A percentile compares a stretch with the other conserved stretches of the same genome.
phyloP scores from a whole-genome alignment of 129 eudicot genomes.

The Flaveria brownii region DNA sequence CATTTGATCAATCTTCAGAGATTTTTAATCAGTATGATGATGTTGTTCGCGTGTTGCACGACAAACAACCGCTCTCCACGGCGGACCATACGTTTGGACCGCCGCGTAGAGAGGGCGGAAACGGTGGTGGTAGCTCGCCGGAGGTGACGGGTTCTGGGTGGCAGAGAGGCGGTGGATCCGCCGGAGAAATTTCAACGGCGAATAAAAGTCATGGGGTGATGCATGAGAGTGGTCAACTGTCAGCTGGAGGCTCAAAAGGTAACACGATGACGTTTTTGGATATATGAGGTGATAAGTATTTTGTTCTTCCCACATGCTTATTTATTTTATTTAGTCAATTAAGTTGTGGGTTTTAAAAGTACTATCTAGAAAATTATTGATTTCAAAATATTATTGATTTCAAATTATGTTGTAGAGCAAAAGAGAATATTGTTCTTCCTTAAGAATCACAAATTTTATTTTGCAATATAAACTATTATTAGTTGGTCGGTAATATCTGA shows the following conservation, averaged over 20 bases:
- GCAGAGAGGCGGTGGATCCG: slow-evolving; percentile 15
- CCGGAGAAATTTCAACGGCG: not conserved
- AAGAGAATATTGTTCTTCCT: not conserved
- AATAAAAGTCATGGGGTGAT: slow-evolving; percentile 22
- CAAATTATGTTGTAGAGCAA: not conserved
- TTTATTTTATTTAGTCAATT: not conserved
- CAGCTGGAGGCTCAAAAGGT: slow-evolving; percentile 34
- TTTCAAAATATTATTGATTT: not conserved
- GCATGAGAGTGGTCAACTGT: slow-evolving; percentile 28
- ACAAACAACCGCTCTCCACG: slow-evolving; percentile 5
- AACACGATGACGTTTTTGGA: not conserved
- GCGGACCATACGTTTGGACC: not conserved
- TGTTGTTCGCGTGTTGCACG: slow-evolving; percentile 27
- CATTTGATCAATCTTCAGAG: slow-evolving; percentile 17
- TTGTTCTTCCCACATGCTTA: slow-evolving; percentile 14
- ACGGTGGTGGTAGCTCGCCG: slow-evolving; percentile 16
- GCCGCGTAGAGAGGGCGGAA: not conserved
- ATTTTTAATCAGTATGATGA: slow-evolving; percentile 18
- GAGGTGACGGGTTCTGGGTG: slow-evolving; percentile 5
- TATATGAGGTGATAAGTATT: not conserved
- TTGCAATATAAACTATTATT: no score
- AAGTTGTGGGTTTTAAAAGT: not conserved
- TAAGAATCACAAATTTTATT: not conserved
- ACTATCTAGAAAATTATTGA: not conserved
- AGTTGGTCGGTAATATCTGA: no score